Evolutionary conservation across 129 eudicot genomes (phyloP).

Genomic region (Chrysanthemum lavandulifolium): DNA sequence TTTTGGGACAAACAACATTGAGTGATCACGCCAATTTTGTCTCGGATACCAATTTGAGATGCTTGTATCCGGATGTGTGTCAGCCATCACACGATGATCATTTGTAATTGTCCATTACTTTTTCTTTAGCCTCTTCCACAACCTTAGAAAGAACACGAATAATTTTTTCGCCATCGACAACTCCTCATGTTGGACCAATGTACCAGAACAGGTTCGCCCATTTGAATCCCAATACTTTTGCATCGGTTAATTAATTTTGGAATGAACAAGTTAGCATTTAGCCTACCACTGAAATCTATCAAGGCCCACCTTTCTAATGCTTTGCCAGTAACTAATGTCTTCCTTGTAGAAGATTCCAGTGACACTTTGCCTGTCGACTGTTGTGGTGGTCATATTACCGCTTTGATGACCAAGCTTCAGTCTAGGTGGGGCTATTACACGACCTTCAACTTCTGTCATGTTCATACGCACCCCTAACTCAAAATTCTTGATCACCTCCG

Average conservation of each 20-base stretch:
- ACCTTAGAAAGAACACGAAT: constrained; percentile 29
- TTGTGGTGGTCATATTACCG: constrained; percentile 15
- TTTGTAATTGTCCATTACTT: constrained; percentile 27
- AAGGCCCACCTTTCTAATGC: constrained; percentile 64
- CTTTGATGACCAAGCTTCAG: constrained; percentile 45
- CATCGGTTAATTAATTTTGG: constrained; percentile 37
- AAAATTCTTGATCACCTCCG: constrained; percentile 40
- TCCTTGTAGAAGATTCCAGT: constrained; percentile 59
- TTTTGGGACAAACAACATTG: constrained; percentile 55
- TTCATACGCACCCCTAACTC: constrained; percentile 43
- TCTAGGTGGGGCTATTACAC: constrained; percentile 58
- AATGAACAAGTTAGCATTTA: constrained; percentile 31
- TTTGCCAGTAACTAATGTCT: constrained; percentile 47
- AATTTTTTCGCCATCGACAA: constrained; percentile 21
- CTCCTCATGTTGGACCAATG: constrained; percentile 28
- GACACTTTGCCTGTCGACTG: constrained; percentile 54
- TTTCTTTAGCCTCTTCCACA: constrained; percentile 17
- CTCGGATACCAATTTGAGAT: constrained; percentile 64
- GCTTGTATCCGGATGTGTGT: constrained; percentile 56
- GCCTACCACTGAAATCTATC: constrained; percentile 47
- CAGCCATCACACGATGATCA: constrained; percentile 62
- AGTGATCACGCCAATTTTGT: constrained; percentile 63
- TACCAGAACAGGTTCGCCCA: constrained; percentile 38
- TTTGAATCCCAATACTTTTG: constrained; percentile 39
- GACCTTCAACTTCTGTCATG: constrained; percentile 66